Evolutionary conservation across 768 basidiomycete genomes (phyloP).

Genomic region (Boletus insuetus): DNA sequence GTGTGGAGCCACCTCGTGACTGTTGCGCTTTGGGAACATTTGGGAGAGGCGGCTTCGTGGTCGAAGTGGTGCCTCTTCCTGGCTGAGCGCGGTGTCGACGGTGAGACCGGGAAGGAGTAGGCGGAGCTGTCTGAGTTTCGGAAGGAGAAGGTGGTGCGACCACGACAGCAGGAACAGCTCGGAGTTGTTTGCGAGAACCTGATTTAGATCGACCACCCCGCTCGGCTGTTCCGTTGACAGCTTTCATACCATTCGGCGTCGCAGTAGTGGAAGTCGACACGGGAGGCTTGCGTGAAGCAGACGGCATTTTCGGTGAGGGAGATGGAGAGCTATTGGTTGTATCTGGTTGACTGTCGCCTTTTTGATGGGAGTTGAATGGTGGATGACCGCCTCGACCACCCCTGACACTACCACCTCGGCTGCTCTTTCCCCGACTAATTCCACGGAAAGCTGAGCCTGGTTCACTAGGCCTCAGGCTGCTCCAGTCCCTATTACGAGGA

Average conservation of each 20-base stretch:
- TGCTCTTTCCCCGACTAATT: slow-evolving; percentile 36
- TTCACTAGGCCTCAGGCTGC: slow-evolving; percentile 38
- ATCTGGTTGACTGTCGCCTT: slow-evolving; percentile 24
- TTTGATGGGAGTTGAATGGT: slow-evolving; percentile 18
- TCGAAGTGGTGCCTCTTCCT: slow-evolving; percentile 22
- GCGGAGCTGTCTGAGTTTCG: slow-evolving; percentile 20
- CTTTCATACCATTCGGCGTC: slow-evolving; percentile 22
- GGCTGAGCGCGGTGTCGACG: slow-evolving; percentile 51
- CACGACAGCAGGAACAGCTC: slow-evolving; percentile 19
- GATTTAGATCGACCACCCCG: slow-evolving; percentile 24
- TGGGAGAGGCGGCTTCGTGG: slow-evolving; percentile 15
- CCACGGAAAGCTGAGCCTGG: slow-evolving; percentile 49
- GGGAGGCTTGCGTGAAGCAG: slow-evolving; percentile 17
- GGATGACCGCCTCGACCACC: slow-evolving; percentile 30
- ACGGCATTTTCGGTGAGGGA: slow-evolving; percentile 14
- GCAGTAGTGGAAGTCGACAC: slow-evolving; percentile 9
- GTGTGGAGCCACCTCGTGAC: slow-evolving; percentile 22
- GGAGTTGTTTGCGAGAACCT: slow-evolving; percentile 21
- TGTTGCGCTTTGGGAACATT: slow-evolving; percentile 36
- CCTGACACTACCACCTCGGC: slow-evolving; percentile 31
- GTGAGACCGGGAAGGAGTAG: slow-evolving; percentile 42
- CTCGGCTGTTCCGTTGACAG: slow-evolving; percentile 18
- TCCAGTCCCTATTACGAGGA: slow-evolving; percentile 44
- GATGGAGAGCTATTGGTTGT: slow-evolving; percentile 17
- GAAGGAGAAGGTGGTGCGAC: slow-evolving; percentile 24